A percentile compares a stretch with the other conserved stretches of the same genome.
Conservation (phyloP, 2,329 filamentous ascomycete species). For the Emydomyces testavorans region DNA sequence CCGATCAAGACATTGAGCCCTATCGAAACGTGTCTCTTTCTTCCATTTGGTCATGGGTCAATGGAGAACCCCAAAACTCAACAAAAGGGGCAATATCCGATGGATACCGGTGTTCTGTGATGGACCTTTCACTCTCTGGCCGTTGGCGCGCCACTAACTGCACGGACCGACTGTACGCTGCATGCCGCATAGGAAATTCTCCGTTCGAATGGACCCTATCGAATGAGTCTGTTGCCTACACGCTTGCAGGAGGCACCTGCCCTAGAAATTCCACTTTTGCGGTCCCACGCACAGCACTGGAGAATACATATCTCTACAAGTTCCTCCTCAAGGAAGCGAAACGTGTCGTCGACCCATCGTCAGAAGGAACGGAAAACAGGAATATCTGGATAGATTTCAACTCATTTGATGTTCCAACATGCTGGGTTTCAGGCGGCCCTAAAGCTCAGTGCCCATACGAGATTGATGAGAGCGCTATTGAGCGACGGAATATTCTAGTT, state of each 20-base stretch:
- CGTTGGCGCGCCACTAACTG: slow-evolving; percentile 51
- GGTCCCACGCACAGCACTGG: slow-evolving; percentile 50
- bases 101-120: slow-evolving; percentile 45
- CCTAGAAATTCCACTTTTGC: slow-evolving; percentile 41
- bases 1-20: slow-evolving; percentile 34
- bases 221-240: slow-evolving; percentile 32
- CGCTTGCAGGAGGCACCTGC: slow-evolving; percentile 39
- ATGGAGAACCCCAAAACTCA: slow-evolving; percentile 43
- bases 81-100: slow-evolving; percentile 21
- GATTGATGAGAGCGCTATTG: slow-evolving; percentile 32
- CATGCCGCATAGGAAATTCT: slow-evolving; percentile 44
- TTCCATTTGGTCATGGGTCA: slow-evolving; percentile 51
- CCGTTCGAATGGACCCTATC: slow-evolving; percentile 51
- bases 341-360: slow-evolving; percentile 19
- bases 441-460: slow-evolving; percentile 50
- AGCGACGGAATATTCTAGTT: slow-evolving; percentile 44
- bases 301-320: slow-evolving; percentile 49
- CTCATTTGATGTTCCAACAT: slow-evolving; percentile 43
- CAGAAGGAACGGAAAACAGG: slow-evolving; percentile 19
- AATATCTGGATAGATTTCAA: slow-evolving; percentile 52
- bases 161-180: slow-evolving; percentile 39
- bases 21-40: slow-evolving; percentile 44
- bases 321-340: slow-evolving; percentile 27
- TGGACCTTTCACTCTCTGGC: slow-evolving; percentile 40
- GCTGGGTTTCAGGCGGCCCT: slow-evolving; percentile 49